phyloP scores from a whole-genome alignment of 2,329 filamentous ascomycete species.

The Fusarium annulatum region DNA sequence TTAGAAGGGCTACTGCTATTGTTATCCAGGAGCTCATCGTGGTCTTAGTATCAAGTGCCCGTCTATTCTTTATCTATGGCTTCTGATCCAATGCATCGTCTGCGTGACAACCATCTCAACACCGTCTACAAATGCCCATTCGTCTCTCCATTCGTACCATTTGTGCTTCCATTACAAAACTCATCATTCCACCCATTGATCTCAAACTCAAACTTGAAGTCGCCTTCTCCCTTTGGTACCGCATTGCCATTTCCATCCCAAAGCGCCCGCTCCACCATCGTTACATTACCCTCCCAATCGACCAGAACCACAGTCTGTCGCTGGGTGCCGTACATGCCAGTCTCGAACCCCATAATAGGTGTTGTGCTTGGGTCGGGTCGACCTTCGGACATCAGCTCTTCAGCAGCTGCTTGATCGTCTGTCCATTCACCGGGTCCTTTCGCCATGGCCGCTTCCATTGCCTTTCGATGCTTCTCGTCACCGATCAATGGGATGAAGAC shows the following conservation, averaged over 20 bases:
- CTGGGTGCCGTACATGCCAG: constrained; percentile 73
- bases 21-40: neutral
- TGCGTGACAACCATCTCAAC: neutral
- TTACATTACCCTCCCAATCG: constrained; percentile 71
- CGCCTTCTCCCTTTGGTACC: constrained; percentile 64
- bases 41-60: neutral
- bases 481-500: constrained; percentile 71
- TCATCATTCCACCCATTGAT: constrained; percentile 64
- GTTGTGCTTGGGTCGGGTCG: constrained; percentile 52
- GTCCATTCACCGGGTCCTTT: constrained; percentile 53
- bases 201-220: constrained; percentile 65
- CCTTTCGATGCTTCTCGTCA: constrained; percentile 56
- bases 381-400: constrained; percentile 51
- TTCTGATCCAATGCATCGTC: neutral
- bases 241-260: constrained; percentile 68
- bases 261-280: constrained; percentile 68
- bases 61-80: neutral
- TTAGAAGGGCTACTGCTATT: neutral
- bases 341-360: constrained; percentile 59
- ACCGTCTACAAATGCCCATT: neutral
- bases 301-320: constrained; percentile 71
- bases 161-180: neutral
- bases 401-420: constrained; percentile 52
- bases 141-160: constrained; percentile 6
- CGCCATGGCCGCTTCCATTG: constrained; percentile 57